These are phyloP conservation scores for Cystobasidium sp. DNA, from an alignment of 1,284 basidiomycete genomes.

Conservation along the genomic window DNA sequence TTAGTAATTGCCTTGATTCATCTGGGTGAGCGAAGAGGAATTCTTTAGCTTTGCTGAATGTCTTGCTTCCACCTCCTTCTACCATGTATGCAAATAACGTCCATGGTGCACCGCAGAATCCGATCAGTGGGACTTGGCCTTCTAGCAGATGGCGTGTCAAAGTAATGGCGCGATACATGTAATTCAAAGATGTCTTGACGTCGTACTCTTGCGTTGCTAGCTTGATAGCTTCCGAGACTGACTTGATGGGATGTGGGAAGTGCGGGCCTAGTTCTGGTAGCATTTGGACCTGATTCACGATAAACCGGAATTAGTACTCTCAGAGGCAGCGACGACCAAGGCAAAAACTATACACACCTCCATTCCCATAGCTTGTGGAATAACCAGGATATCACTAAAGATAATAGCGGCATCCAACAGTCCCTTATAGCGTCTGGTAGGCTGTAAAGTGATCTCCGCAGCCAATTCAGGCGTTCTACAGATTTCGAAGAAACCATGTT, in stretches of 20 bases:
- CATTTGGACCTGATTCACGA: slow-evolving; percentile 70
- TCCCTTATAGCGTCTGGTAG: slow-evolving; percentile 80
- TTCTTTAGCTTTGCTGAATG: slow-evolving; percentile 82
- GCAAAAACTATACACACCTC: slow-evolving; percentile 57
- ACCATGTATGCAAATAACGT: slow-evolving; percentile 97
- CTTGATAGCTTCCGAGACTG: slow-evolving; percentile 71
- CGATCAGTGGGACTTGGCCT: slow-evolving; percentile 89
- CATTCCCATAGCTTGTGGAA: slow-evolving; percentile 94
- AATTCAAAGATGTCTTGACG: slow-evolving; percentile 79
- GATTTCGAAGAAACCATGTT: slow-evolving; percentile 90
- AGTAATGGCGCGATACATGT: slow-evolving; percentile 88
- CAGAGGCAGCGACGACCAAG: not conserved
- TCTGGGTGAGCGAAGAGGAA: slow-evolving; percentile 90
- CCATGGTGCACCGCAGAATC: slow-evolving; percentile 95
- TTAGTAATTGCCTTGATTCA: slow-evolving; percentile 74
- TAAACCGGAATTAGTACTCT: not conserved
- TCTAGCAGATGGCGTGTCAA: slow-evolving; percentile 74
- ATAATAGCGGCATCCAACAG: slow-evolving; percentile 92
- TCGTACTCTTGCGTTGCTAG: slow-evolving; percentile 68
- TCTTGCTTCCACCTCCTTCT: slow-evolving; percentile 88
- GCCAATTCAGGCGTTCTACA: slow-evolving; percentile 86
- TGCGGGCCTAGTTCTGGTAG: slow-evolving; percentile 74
- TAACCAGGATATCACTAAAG: slow-evolving; percentile 90
- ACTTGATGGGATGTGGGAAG: slow-evolving; percentile 80
- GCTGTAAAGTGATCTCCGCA: slow-evolving; percentile 84